phyloP scores from a whole-genome alignment of 768 basidiomycete genomes.

The Russula earlei region DNA sequence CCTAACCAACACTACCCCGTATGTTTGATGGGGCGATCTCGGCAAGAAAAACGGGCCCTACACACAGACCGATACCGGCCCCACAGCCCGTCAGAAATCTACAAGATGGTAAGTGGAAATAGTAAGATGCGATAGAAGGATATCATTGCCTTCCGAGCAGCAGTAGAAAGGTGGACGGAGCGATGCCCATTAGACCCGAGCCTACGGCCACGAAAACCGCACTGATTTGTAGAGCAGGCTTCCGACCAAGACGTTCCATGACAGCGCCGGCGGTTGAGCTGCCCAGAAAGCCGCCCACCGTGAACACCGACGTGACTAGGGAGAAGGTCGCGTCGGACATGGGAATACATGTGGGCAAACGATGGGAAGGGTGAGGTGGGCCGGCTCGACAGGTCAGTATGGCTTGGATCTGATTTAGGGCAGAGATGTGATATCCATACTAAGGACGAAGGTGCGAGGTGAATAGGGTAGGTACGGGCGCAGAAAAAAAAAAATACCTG shows the following conservation, averaged over 20 bases:
- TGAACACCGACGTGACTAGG: slow-evolving; percentile 76
- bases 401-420: slow-evolving; percentile 80
- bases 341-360: slow-evolving; percentile 64
- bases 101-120: neutral
- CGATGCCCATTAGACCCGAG: slow-evolving; percentile 55
- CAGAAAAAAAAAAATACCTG: slow-evolving; percentile 27
- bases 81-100: slow-evolving; percentile 63
- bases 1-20: slow-evolving; percentile 61
- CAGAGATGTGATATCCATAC: slow-evolving; percentile 92
- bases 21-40: slow-evolving; percentile 76
- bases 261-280: slow-evolving; percentile 57
- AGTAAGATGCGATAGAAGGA: neutral
- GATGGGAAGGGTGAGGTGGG: slow-evolving; percentile 23
- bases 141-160: slow-evolving; percentile 53
- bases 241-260: slow-evolving; percentile 67
- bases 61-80: slow-evolving; percentile 63
- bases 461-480: neutral
- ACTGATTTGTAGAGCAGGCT: slow-evolving; percentile 52
- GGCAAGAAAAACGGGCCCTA: slow-evolving; percentile 78
- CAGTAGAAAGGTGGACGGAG: slow-evolving; percentile 45
- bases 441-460: slow-evolving; percentile 23
- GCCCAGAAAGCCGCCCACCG: slow-evolving; percentile 77
- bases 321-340: slow-evolving; percentile 76
- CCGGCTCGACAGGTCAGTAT: slow-evolving; percentile 58
- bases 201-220: slow-evolving; percentile 49